Evolutionary conservation across 2,329 filamentous ascomycete species (phyloP).

Genomic region (Fusarium paranaense): DNA sequence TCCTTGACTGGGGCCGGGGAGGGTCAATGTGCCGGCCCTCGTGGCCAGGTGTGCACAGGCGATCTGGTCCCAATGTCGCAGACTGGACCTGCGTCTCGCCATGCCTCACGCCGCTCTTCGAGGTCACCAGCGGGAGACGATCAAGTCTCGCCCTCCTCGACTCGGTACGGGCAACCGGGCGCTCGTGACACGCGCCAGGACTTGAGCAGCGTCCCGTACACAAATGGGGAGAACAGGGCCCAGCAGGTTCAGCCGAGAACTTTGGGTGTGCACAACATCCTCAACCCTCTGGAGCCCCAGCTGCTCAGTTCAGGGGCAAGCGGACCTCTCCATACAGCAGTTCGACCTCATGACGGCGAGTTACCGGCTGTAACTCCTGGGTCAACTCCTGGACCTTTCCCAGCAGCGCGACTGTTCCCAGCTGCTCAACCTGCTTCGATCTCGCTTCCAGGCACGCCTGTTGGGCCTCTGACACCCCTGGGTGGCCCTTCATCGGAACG

Average conservation of each 20-base stretch:
- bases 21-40: conserved; percentile 69
- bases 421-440: conserved; percentile 45
- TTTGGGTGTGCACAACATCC: conserved; percentile 53
- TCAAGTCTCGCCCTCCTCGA: conserved; percentile 41
- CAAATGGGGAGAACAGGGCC: conserved; percentile 38
- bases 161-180: conserved; percentile 35
- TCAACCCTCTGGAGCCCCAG: conserved; percentile 52
- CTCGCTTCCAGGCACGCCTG: conserved; percentile 51
- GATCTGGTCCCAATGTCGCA: conserved; percentile 74
- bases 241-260: conserved; percentile 43
- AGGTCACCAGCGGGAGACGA: conserved; percentile 56
- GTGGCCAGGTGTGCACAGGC: conserved; percentile 63
- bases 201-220: conserved; percentile 31
- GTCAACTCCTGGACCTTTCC: conserved; percentile 39
- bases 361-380: conserved; percentile 25
- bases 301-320: conserved; percentile 31
- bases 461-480: conserved; percentile 42
- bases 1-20: conserved; percentile 36
- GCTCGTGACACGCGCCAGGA: conserved; percentile 41
- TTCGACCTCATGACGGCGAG: conserved; percentile 35
- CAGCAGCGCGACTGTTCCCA: conserved; percentile 40
- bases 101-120: conserved; percentile 64
- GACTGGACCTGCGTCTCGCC: conserved; percentile 67
- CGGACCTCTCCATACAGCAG: conserved; percentile 15
- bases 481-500: conserved; percentile 48